phyloP scores from a whole-genome alignment of 179 eudicot genomes.

The Corrigiola litoralis region DNA sequence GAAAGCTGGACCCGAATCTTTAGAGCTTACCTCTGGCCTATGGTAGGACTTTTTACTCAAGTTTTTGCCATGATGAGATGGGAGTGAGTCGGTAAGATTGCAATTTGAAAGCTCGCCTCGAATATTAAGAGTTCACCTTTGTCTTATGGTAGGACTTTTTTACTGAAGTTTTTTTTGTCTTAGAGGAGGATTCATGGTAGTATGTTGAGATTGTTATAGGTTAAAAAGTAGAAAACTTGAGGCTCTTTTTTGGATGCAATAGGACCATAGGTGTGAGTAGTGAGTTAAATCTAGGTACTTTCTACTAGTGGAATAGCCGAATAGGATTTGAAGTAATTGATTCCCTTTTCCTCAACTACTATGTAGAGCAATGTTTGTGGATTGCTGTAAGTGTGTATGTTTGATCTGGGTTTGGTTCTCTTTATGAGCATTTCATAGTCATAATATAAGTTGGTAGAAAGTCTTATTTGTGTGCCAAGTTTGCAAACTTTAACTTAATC shows the following conservation, averaged over 20 bases:
- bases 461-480: not conserved
- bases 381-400: constrained; percentile 11
- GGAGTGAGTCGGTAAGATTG: too few relatives aligned
- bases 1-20: too few relatives aligned
- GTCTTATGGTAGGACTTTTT: not conserved
- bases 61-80: too few relatives aligned
- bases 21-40: too few relatives aligned
- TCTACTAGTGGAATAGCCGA: not conserved
- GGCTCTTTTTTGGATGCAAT: constrained; percentile 1
- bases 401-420: constrained; percentile 14
- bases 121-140: not conserved
- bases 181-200: not conserved
- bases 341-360: not conserved
- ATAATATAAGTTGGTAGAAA: constrained; percentile 17
- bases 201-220: constrained; percentile 9
- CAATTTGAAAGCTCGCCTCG: too few relatives aligned
- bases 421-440: constrained; percentile 10
- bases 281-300: constrained; percentile 9
- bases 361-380: not conserved
- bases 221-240: constrained; percentile 1
- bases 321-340: constrained; percentile 5
- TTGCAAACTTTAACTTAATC: not conserved
- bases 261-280: not conserved
- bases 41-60: too few relatives aligned
- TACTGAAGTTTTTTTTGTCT: not conserved